Evolutionary conservation across 116 monocot species (phyloP).

Genomic region (Papilionanthe hybrid): DNA sequence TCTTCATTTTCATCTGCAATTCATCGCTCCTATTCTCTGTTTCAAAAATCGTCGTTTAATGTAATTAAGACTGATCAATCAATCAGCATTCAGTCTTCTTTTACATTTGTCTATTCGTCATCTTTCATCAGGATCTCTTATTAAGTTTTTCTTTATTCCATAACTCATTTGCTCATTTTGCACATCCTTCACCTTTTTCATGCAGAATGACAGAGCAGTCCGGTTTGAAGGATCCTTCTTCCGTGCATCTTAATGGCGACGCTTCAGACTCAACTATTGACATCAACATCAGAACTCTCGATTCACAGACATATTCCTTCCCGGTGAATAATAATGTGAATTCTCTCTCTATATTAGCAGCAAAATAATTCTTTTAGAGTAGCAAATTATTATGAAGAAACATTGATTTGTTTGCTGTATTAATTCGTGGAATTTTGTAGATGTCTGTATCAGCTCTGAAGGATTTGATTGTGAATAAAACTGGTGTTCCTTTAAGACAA

Average conservation of each 20-base stretch:
- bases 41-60: neutral
- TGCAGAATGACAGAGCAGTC: slow-evolving; percentile 57
- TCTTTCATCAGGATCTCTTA: too few species aligned
- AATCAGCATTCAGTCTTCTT: neutral
- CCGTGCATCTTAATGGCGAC: slow-evolving; percentile 25
- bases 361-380: neutral
- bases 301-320: slow-evolving; percentile 52
- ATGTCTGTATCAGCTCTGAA: slow-evolving; percentile 37
- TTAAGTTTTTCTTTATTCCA: too few species aligned
- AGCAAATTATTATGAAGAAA: too few species aligned
- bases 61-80: neutral
- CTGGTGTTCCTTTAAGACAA: slow-evolving; percentile 58
- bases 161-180: neutral
- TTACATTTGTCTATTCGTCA: too few species aligned
- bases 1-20: neutral
- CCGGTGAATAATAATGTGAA: slow-evolving; percentile 64
- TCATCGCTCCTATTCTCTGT: neutral
- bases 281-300: slow-evolving; percentile 84
- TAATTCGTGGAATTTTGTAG: neutral
- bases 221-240: slow-evolving; percentile 22
- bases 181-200: neutral
- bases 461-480: slow-evolving; percentile 53
- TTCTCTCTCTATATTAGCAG: neutral
- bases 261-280: slow-evolving; percentile 33
- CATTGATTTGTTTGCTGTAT: neutral